Conservation (phyloP, 345 rosid genomes). For the Euphorbia pulcherrima region DNA sequence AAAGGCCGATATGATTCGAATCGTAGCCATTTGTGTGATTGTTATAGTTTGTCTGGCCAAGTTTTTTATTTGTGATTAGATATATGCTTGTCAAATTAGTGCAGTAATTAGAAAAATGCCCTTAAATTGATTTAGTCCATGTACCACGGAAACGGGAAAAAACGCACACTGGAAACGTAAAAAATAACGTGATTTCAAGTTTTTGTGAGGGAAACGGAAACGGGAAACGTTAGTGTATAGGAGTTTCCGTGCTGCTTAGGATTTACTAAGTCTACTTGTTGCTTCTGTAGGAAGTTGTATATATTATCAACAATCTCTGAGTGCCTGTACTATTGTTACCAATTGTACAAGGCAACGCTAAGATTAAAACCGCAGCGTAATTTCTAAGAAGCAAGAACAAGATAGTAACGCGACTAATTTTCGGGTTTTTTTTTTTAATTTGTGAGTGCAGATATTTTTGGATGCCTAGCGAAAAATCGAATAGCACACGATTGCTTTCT, state of each 20-base stretch:
- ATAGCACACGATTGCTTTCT: background rate
- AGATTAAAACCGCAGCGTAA: background rate
- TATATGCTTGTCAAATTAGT: background rate
- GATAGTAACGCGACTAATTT: no score
- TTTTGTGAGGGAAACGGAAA: no score
- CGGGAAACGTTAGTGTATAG: no score
- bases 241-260: no score
- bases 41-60: background rate
- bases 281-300: background rate
- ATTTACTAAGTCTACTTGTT: background rate
- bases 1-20: background rate
- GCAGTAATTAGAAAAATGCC: background rate
- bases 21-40: background rate
- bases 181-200: no score
- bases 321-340: background rate
- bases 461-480: slow-evolving; percentile 7
- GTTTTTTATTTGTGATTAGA: background rate
- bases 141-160: no score
- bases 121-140: background rate
- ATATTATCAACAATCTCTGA: background rate
- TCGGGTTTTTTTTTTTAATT: background rate
- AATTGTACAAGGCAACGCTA: background rate
- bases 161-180: no score
- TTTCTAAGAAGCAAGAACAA: no score
- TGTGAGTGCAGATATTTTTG: slow-evolving; percentile 30